Percentiles rank a stretch among this genome's conserved stretches.
Conservation (phyloP, 805 yeast genomes). For the Metschnikowia proteae region DNA sequence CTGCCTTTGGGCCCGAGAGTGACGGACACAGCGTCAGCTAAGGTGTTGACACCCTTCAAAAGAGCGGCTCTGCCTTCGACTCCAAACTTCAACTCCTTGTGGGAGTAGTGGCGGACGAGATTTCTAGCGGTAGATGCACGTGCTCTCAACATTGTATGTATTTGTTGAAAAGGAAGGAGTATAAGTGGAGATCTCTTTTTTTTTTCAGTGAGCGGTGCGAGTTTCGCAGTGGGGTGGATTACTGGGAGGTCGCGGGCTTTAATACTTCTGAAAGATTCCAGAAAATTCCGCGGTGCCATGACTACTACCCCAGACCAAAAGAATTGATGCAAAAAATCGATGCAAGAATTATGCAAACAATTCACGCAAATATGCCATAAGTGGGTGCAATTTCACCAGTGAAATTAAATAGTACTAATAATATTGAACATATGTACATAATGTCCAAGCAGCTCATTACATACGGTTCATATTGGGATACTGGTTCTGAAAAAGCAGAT, state of each 20-base stretch:
- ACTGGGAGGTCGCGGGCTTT: constrained; percentile 10
- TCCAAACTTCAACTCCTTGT: constrained; percentile 94
- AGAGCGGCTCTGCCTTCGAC: constrained; percentile 96
- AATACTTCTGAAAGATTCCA: constrained; percentile 15
- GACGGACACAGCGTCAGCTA: constrained; percentile 94
- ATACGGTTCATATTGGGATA: background rate
- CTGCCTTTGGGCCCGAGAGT: constrained; percentile 98
- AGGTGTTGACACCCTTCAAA: constrained; percentile 86
- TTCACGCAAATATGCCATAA: no score
- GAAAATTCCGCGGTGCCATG: constrained; percentile 13
- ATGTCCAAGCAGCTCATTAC: background rate
- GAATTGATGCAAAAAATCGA: no score
- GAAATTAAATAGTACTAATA: background rate
- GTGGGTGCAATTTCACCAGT: background rate
- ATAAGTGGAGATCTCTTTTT: constrained; percentile 1
- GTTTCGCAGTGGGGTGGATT: constrained; percentile 4
- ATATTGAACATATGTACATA: background rate
- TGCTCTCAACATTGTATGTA: constrained; percentile 44
- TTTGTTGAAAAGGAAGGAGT: background rate
- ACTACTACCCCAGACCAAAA: background rate
- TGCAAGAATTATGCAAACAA: no score
- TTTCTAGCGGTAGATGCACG: constrained; percentile 41
- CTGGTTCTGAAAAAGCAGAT: constrained; percentile 11
- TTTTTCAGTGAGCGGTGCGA: background rate
- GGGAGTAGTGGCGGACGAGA: constrained; percentile 52